Evolutionary conservation across 2,329 filamentous ascomycete species (phyloP), one percentile per base, ranked within the genome.

Genomic region (Sclerotinia minor): DNA sequence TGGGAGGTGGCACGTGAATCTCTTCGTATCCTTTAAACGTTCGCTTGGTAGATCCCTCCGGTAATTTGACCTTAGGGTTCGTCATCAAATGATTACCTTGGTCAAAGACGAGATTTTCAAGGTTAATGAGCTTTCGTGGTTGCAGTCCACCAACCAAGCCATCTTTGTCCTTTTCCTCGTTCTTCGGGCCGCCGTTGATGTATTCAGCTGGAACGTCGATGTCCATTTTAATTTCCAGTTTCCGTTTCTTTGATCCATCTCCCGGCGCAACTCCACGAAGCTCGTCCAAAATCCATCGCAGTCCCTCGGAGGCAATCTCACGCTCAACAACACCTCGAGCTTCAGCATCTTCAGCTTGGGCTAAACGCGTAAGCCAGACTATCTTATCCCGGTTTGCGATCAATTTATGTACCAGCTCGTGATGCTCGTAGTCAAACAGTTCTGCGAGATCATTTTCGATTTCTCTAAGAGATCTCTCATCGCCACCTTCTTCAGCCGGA

Each of bases 11-110:
- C 5, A 99, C 94, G 77, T 99, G 95, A 68, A 98, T 97, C 77
- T 99, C 95, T 79, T 99, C 95, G 73, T 98, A 99, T 45, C 95
- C 95, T 79, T 99, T 99, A 81, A 97, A 97, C 0, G 92, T 92
- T 59, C 93, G 87, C 79, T 98, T 97, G 0, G 92, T 97, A 2
- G 95, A 97, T 15, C 95, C 95, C 77, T 97, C 92, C 0, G 95
- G 95, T 26, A 99, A 84, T 71, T 91, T 90, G 58, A 99, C 95
- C 77, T 93, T 97, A 8, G 93, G 91, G 75, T 99, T 99, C n/a
- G 95, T 98, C 94, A 98, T 99, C 54, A 99, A 84, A 81, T 99
- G 95, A 75, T 98, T 99, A 65, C 95, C 95, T 79, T 98, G 94
- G 74, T 98, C 95, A 77, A 99, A 99, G 50, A 97, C 86, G 45